Evolutionary conservation across 108 stramenopile species (phyloP).

Genomic region (Pseudonitzschia multistriata): DNA sequence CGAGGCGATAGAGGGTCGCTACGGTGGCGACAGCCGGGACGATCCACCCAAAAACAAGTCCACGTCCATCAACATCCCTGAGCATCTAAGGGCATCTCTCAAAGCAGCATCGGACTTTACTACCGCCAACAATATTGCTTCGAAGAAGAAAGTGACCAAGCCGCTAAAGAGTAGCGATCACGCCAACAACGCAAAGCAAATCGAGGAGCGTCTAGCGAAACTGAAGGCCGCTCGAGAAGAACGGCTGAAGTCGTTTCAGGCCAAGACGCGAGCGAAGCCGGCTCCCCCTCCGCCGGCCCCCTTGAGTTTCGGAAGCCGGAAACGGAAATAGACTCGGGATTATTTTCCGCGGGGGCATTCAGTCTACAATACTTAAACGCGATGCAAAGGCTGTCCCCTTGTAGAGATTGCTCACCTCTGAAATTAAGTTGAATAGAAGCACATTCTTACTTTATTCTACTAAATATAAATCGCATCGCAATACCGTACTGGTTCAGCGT

Average conservation of each 20-base stretch:
- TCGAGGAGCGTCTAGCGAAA: conserved; percentile 47
- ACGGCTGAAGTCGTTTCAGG: conserved; percentile 31
- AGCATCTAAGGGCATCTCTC: conserved; percentile 44
- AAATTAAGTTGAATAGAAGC: too few relatives aligned
- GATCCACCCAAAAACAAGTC: conserved; percentile 22
- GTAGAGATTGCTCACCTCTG: too few relatives aligned
- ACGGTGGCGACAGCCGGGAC: conserved; percentile 18
- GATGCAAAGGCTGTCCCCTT: too few relatives aligned
- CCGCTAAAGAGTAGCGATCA: conserved; percentile 15
- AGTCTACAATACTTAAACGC: background rate
- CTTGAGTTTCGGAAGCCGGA: conserved; percentile 1
- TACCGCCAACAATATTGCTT: conserved; percentile 17
- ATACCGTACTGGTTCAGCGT: background rate
- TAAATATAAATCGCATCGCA: background rate
- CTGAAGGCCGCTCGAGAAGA: conserved; percentile 38
- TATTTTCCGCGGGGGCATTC: background rate
- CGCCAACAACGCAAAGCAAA: conserved; percentile 23
- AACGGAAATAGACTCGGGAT: background rate
- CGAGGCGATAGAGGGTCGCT: conserved; percentile 27
- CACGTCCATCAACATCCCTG: conserved; percentile 45
- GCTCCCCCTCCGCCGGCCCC: conserved; percentile 15
- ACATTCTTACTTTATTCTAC: background rate
- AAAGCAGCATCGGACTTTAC: conserved; percentile 32
- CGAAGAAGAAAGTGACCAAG: conserved; percentile 27
- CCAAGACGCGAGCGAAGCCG: conserved; percentile 3